Evolutionary conservation across 2,329 filamentous ascomycete species (phyloP).

Genomic region (Niveomyces coronatus): DNA sequence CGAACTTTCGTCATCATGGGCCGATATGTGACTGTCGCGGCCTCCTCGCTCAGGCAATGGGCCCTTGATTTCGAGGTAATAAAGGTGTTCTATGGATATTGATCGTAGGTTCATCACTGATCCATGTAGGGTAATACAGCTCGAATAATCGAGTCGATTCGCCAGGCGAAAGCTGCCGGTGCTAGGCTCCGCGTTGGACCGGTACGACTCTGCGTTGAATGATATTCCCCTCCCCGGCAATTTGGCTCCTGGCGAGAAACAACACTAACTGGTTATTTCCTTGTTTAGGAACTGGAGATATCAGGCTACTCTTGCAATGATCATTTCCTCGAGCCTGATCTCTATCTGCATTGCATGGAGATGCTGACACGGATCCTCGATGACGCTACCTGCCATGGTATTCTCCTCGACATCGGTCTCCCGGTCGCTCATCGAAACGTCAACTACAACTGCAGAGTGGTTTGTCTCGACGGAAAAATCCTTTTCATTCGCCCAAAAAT

Average conservation of each 20-base stretch:
- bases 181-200: slow-evolving; percentile 53
- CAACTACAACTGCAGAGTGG: slow-evolving; percentile 27
- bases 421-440: slow-evolving; percentile 21
- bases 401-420: slow-evolving; percentile 23
- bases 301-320: slow-evolving; percentile 15
- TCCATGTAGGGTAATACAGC: slow-evolving; percentile 54
- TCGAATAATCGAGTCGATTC: slow-evolving; percentile 54
- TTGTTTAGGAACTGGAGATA: neutral
- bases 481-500: slow-evolving; percentile 15
- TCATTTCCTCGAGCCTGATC: slow-evolving; percentile 23
- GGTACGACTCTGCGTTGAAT: slow-evolving; percentile 15
- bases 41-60: slow-evolving; percentile 23
- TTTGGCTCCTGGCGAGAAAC: too few species aligned
- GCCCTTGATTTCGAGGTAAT: slow-evolving; percentile 50
- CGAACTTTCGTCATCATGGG: slow-evolving; percentile 13
- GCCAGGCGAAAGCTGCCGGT: slow-evolving; percentile 45
- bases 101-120: too few species aligned
- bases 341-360: slow-evolving; percentile 23
- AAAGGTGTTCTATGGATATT: too few species aligned
- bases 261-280: neutral
- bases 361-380: slow-evolving; percentile 22
- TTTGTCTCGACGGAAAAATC: slow-evolving; percentile 22
- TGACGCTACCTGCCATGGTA: slow-evolving; percentile 19
- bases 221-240: too few species aligned
- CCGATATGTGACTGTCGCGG: slow-evolving; percentile 25